These are phyloP conservation scores for Aspergillus aculeatinus DNA, from an alignment of 2,329 filamentous ascomycete species.

Conservation along the genomic window DNA sequence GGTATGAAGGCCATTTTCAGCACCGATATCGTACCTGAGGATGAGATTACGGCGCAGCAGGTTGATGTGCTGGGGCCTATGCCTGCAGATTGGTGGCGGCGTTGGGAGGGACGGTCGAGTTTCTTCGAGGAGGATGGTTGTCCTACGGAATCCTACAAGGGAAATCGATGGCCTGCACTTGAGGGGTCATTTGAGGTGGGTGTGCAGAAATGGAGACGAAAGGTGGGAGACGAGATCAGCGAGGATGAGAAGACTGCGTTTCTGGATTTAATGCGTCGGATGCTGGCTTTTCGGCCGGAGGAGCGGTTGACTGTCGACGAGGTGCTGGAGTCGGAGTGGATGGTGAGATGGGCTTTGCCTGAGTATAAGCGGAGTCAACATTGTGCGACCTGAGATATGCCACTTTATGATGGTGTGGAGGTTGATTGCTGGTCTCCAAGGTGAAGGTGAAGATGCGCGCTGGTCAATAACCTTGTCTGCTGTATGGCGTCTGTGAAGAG, in stretches of 20 bases:
- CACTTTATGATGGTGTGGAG: background rate
- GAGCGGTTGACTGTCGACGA: conserved; percentile 16
- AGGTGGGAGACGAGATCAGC: conserved; percentile 9
- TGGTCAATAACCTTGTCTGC: background rate
- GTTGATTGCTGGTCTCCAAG: background rate
- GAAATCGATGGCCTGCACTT: conserved; percentile 11
- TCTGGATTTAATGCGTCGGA: conserved; percentile 15
- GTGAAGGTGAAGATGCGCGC: background rate
- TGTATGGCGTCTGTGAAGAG: background rate
- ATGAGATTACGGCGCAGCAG: conserved; percentile 23
- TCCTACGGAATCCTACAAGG: conserved; percentile 9
- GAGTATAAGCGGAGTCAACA: conserved; percentile 1
- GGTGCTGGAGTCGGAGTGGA: conserved; percentile 17
- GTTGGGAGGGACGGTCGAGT: conserved; percentile 14
- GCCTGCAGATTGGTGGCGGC: conserved; percentile 19
- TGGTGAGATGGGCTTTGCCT: conserved; percentile 22
- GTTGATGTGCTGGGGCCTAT: conserved; percentile 22
- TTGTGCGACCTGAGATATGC: background rate
- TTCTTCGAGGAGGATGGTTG: conserved; percentile 20
- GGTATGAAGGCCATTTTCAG: conserved; percentile 27
- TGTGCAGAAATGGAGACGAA: conserved; percentile 17
- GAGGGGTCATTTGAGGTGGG: conserved; percentile 11
- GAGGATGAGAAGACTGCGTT: conserved; percentile 18
- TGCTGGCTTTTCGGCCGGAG: conserved; percentile 18
- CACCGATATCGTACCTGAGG: conserved; percentile 12